These are phyloP conservation scores for Monosporascus sp. DNA, from an alignment of 2,329 filamentous ascomycete species.

Conservation along the genomic window DNA sequence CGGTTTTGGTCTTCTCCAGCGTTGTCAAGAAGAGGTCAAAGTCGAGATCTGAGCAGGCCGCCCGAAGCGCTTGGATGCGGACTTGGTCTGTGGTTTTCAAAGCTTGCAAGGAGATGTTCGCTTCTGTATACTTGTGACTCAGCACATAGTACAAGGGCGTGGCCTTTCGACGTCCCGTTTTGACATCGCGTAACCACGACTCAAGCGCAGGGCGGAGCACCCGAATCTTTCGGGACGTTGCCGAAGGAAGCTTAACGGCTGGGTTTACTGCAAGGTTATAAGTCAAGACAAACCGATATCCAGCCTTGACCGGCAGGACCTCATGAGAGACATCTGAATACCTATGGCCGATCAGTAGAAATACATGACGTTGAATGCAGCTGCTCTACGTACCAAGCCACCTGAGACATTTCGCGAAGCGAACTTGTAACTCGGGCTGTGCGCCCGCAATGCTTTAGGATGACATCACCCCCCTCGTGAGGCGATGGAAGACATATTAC, in stretches of 20 bases:
- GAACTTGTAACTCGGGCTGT: conserved; percentile 27
- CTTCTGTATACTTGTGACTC: conserved; percentile 29
- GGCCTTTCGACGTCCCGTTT: conserved; percentile 4
- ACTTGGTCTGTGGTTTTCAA: conserved; percentile 24
- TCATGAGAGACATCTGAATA: conserved; percentile 50
- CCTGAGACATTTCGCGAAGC: conserved; percentile 11
- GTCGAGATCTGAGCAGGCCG: conserved; percentile 16
- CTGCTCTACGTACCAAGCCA: conserved; percentile 16
- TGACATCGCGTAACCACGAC: conserved; percentile 19
- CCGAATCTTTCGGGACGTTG: conserved; percentile 6
- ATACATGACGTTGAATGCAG: background rate
- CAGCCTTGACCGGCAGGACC: conserved; percentile 39
- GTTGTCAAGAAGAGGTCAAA: conserved; percentile 29
- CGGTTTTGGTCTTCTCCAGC: conserved; percentile 23
- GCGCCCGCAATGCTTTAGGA: conserved; percentile 32
- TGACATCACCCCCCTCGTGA: conserved; percentile 41
- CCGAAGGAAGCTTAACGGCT: conserved; percentile 13
- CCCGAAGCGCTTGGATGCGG: conserved; percentile 18
- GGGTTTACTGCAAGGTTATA: conserved; percentile 40
- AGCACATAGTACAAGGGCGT: conserved; percentile 24
- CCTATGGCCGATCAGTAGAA: conserved; percentile 18
- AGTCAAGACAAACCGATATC: conserved; percentile 44
- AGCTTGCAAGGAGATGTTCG: conserved; percentile 20
- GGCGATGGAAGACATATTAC: conserved; percentile 41
- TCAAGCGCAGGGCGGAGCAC: conserved; percentile 16